Conservation (phyloP, 345 rosid species). For the Corchorus capsularis region DNA sequence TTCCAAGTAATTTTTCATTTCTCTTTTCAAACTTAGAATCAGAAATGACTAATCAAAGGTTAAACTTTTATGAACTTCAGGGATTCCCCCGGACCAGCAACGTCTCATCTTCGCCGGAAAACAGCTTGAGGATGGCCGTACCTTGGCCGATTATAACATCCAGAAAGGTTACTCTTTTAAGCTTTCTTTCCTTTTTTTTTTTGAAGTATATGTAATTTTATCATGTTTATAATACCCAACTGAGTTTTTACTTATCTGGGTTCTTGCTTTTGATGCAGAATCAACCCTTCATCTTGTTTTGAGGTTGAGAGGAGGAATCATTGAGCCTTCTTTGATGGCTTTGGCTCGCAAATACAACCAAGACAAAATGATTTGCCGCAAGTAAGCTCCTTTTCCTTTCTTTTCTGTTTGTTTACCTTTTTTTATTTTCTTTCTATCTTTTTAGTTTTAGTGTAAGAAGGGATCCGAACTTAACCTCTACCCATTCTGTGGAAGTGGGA, state of each 20-base stretch:
- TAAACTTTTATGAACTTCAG: slow-evolving; percentile 27
- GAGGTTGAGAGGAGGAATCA: slow-evolving; percentile 91
- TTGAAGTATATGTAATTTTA: not conserved
- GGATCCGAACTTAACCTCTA: slow-evolving; percentile 52
- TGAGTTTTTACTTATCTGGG: not conserved
- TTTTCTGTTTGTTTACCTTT: not conserved
- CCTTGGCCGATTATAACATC: slow-evolving; percentile 87
- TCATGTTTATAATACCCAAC: not conserved
- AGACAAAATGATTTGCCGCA: slow-evolving; percentile 92
- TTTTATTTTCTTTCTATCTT: not conserved
- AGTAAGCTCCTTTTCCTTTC: slow-evolving; percentile 43
- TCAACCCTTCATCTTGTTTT: slow-evolving; percentile 83
- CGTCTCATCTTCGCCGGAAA: slow-evolving; percentile 87
- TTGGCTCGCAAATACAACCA: slow-evolving; percentile 89
- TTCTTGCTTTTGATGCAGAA: slow-evolving; percentile 34
- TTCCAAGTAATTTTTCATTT: too few species aligned
- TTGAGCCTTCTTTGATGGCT: slow-evolving; percentile 93
- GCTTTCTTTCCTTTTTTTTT: not conserved
- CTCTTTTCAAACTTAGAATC: not conserved
- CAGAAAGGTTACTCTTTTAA: slow-evolving; percentile 58
- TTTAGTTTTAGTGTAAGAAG: not conserved
- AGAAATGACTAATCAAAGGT: not conserved
- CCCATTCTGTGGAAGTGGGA: slow-evolving; percentile 28
- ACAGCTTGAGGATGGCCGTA: slow-evolving; percentile 94
- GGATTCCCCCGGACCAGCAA: slow-evolving; percentile 95